These are phyloP conservation scores for Discostella stelligeroides DNA, from an alignment of 108 stramenopile genomes.

Conservation along the genomic window DNA sequence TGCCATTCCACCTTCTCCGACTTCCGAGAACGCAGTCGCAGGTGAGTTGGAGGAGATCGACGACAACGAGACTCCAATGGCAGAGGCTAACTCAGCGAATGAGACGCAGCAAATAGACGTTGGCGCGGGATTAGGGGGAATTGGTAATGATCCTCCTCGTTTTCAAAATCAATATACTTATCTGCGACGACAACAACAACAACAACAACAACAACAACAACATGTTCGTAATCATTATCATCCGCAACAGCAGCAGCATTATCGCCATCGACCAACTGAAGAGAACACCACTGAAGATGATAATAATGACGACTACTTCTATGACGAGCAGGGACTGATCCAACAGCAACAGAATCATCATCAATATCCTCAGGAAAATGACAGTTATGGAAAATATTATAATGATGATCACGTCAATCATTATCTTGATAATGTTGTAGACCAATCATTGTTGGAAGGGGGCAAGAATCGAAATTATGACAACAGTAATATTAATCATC, in stretches of 20 bases:
- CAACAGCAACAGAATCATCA: too few relatives aligned
- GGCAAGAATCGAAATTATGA: background rate
- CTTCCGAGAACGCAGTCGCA: background rate
- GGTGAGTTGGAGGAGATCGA: background rate
- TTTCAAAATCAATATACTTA: too few relatives aligned
- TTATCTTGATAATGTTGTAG: too few relatives aligned
- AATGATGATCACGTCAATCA: too few relatives aligned
- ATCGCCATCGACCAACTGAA: background rate
- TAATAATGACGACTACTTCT: background rate
- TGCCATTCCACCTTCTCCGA: too few relatives aligned
- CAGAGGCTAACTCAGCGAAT: background rate
- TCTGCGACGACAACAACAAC: background rate
- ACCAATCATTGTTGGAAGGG: too few relatives aligned
- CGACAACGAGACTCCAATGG: background rate
- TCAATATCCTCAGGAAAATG: too few relatives aligned
- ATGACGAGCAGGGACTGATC: too few relatives aligned
- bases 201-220: background rate
- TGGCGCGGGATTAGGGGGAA: background rate
- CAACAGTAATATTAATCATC: background rate
- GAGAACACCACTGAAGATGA: background rate
- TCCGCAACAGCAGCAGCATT: background rate
- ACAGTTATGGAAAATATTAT: too few relatives aligned
- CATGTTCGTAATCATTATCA: too few relatives aligned
- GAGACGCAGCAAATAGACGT: background rate
- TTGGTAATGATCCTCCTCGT: background rate